A percentile compares a stretch with the other conserved stretches of the same genome.
phyloP scores from a whole-genome alignment of 2,329 filamentous ascomycete genomes.

The Sporothrix euskadiensis region DNA sequence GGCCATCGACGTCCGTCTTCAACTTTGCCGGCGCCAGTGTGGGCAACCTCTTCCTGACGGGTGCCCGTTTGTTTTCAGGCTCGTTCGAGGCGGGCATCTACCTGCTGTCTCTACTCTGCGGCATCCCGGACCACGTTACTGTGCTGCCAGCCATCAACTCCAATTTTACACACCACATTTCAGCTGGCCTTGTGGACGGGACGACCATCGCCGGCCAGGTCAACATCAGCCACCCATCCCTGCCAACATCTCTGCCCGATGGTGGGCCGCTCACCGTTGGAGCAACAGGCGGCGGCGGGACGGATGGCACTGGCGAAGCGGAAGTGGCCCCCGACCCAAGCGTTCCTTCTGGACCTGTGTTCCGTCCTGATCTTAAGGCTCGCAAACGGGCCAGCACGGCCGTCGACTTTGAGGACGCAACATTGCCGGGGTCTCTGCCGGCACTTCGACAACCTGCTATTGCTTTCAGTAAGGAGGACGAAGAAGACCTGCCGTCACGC shows the following conservation, averaged over 20 bases:
- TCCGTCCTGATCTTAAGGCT: background rate
- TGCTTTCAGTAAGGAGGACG: constrained; percentile 72
- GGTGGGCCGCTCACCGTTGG: constrained; percentile 29
- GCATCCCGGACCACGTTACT: constrained; percentile 72
- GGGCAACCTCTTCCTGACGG: constrained; percentile 78
- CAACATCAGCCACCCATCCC: constrained; percentile 81
- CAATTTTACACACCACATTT: constrained; percentile 94
- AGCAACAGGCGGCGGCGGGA: background rate
- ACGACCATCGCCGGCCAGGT: constrained; percentile 86
- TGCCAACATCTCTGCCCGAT: constrained; percentile 56
- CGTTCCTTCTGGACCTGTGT: background rate
- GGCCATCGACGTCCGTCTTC: constrained; percentile 67
- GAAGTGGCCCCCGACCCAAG: background rate
- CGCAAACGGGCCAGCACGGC: constrained; percentile 47
- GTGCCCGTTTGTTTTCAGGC: constrained; percentile 85
- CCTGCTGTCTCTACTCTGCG: constrained; percentile 80
- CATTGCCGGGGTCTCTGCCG: constrained; percentile 77
- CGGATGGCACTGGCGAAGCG: background rate
- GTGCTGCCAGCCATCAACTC: constrained; percentile 91
- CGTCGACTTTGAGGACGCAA: constrained; percentile 76
- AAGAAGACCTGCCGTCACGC: constrained; percentile 72
- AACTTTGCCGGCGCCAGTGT: constrained; percentile 76
- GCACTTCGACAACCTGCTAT: constrained; percentile 80
- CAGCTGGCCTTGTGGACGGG: constrained; percentile 74
- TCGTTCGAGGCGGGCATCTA: constrained; percentile 93